Evolutionary conservation across 1,284 basidiomycete species (phyloP), one percentile per base, ranked within the genome.

Genomic region (Exobasidium rhododendri): DNA sequence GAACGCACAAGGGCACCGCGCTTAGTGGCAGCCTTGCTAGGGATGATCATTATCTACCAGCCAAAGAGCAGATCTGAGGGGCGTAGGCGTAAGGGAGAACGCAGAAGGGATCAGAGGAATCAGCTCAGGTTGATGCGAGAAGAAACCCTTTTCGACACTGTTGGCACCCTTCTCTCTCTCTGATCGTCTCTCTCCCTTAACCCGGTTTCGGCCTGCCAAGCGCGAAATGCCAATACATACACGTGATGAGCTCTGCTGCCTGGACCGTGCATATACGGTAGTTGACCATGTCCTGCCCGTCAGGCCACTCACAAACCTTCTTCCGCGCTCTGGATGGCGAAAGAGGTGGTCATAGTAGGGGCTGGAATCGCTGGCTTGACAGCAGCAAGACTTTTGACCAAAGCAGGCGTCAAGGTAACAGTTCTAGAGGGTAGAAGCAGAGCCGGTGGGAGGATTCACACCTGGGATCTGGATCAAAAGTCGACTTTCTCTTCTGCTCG

Each of bases 371-470:
- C 47, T 14, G 47, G 47, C 13, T 26, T 50, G 2, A 24, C 47
- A 26, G n/a, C 20, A 6, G 47, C 47, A 24, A 50, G 47, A 24
- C 13, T 50, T 14, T 20, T 26, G 4, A 20, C n/a, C n/a, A 50
- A 13, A 50, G 20, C 20, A 2, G 47, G 47, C 22, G 4, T 50
- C 14, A 28, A 50, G 28, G 20, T 50, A 14, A 24, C 28, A 13
- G 28, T 50, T 20, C 13, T 50, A 50, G 47, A 50, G 26, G 47
- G 47, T 50, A n/a, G 47, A 17, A 26, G 28, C 28, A 50, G 47
- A 50, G 28, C 26, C 2, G 47, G 47, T 4, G 47, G 47, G 3
- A 4, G 47, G 20, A 50, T 50, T 24, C 47, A 50, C 13, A 50
- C 47, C 4, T 50, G 47, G 47, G 47, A 50, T 50, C 13, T 26